Evolutionary conservation across 331 rosid species (phyloP).

Genomic region (Spiraea crenata): DNA sequence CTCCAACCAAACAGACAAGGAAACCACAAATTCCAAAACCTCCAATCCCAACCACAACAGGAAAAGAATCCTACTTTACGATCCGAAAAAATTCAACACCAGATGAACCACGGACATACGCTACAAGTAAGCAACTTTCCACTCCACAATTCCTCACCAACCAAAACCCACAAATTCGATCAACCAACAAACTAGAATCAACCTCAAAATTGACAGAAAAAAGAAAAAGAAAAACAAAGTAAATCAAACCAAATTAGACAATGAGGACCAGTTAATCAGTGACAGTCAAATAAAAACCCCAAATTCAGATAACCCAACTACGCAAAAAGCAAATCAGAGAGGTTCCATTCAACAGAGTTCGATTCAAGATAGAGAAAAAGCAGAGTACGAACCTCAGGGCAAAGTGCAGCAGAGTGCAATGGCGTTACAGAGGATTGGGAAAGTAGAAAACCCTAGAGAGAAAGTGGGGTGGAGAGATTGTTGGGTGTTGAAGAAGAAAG

Average conservation of each 20-base stretch:
- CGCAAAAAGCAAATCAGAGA: constrained; percentile 28
- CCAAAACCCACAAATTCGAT: constrained; percentile 5
- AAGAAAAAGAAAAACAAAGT: not conserved
- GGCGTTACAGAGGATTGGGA: not conserved
- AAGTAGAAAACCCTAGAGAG: constrained; percentile 37
- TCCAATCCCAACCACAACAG: not conserved
- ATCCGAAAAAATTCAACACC: constrained; percentile 8
- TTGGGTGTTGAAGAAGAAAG: constrained; percentile 9
- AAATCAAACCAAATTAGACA: constrained; percentile 13
- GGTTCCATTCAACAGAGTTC: constrained; percentile 2
- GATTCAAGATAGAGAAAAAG: constrained; percentile 13
- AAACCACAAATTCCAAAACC: constrained; percentile 11
- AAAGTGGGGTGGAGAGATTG: constrained; percentile 19
- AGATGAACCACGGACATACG: constrained; percentile 2
- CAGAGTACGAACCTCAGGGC: constrained; percentile 1
- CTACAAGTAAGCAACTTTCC: constrained; percentile 4
- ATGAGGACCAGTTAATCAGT: not conserved
- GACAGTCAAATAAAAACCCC: constrained; percentile 10
- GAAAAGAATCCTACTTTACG: not conserved
- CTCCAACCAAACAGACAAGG: constrained; percentile 27
- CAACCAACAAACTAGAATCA: constrained; percentile 1
- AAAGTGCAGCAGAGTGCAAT: constrained; percentile 12
- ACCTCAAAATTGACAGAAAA: too few relatives aligned
- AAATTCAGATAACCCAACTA: constrained; percentile 21
- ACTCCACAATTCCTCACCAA: constrained; percentile 4